Evolutionary conservation across 495 filamentous ascomycete species (phyloP).

Genomic region (Ascodesmis nigricans): DNA sequence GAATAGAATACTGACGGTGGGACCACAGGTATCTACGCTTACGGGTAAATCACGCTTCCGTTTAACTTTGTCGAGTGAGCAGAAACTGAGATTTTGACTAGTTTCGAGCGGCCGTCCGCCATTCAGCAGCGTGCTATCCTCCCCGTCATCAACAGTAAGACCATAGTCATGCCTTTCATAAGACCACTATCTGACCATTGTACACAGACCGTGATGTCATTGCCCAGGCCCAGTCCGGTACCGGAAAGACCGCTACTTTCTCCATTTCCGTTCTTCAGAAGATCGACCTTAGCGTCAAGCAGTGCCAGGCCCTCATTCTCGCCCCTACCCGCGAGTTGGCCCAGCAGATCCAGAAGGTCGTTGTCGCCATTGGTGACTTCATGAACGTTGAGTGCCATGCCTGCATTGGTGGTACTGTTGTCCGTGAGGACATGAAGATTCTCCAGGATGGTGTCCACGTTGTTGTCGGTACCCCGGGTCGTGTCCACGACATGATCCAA

Average conservation of each 20-base stretch:
- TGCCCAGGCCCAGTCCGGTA: conserved; percentile 96
- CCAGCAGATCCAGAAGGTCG: conserved; percentile 97
- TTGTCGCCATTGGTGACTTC: conserved; percentile 95
- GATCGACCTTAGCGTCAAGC: conserved; percentile 80
- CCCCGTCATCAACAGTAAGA: conserved; percentile 97
- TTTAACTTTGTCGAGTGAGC: too few species aligned
- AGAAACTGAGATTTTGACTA: conserved; percentile 10
- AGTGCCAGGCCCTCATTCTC: conserved; percentile 86
- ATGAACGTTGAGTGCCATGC: conserved; percentile 99
- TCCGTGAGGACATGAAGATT: conserved; percentile 92
- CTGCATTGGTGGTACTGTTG: conserved; percentile 95
- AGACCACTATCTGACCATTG: conserved; percentile 21
- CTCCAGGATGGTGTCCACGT: conserved; percentile 91
- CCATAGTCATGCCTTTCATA: too few species aligned
- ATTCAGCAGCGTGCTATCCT: conserved; percentile 99
- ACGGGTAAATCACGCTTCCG: conserved; percentile 35
- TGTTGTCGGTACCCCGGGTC: conserved; percentile 88
- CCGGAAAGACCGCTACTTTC: conserved; percentile 98
- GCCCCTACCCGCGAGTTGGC: conserved; percentile 94
- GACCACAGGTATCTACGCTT: conserved; percentile 75
- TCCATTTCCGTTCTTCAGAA: conserved; percentile 96
- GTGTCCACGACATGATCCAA: conserved; percentile 98
- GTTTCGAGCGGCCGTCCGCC: conserved; percentile 94
- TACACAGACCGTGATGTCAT: conserved; percentile 85
- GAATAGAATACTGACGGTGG: conserved; percentile 5